Base-by-base conservation (phyloP, 2,329 filamentous ascomycete genomes). In the Dothideomycetidae sp. region DNA sequence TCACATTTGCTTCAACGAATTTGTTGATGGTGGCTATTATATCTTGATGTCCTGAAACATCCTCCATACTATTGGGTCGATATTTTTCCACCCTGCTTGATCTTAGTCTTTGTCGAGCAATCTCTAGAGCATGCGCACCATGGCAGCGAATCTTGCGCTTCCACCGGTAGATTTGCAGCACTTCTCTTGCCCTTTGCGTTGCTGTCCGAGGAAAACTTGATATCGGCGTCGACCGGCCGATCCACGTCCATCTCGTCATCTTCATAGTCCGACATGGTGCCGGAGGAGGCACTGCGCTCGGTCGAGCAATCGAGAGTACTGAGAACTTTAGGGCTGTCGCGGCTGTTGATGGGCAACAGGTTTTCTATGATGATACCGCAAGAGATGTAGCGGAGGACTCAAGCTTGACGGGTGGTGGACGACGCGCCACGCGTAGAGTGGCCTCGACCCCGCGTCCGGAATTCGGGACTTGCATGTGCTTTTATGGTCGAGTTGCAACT, bases 1-100 rank as follows among this genome's bases (percentile, higher is more conserved):
- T 18, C 59, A 75, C 72, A 62, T 98, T 96, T 40, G 82, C 73
- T 55, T 96, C 86, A 54, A 98, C 75, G 52, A 98, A 98, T 57
- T 86, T 90, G 68, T 94, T 94, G 64, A 98, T 93, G 2, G 90
- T 98, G 3, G 86, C 78, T 46, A 98, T 75, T 53, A 98, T 96
- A 60, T 98, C 90, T 55, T 94, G 81, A 59, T 98, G 90, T 13
- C 90, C 90, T 3, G 85, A 93, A 41, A 98, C 90, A 59, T 98
- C 90, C 48, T 79, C 75, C 31, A 98, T 73, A 2, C 81, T 84
- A 44, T 78, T 77, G 12, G 90, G 90, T 37, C 90, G 75, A 61
- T 96, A 98, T 54, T 98, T 98, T 56, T 98, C 90, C 5, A 98
- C 85, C 86, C 81, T 85, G 42, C 3, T 30, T 48, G 10, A 10